phyloP scores from a whole-genome alignment of 106 monocot species.

The Alisma plantagoaquatica region DNA sequence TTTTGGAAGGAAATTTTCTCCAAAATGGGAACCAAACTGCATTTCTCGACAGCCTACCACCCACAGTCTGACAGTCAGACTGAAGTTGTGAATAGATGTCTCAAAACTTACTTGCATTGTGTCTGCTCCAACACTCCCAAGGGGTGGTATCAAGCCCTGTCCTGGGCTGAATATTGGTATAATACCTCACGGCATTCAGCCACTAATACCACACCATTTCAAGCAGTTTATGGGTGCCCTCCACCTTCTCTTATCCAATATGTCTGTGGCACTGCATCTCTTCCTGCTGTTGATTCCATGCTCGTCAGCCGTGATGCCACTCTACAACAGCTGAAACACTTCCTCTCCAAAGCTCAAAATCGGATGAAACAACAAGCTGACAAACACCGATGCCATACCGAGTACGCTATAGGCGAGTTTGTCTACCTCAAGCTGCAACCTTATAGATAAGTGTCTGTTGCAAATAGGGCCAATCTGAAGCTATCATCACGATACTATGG shows the following conservation, averaged over 20 bases:
- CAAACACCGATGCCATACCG: neutral
- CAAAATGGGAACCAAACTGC: neutral
- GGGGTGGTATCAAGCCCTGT: neutral
- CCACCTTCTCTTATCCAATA: neutral
- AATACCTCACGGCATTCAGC: constrained; percentile 9
- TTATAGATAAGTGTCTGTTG: neutral
- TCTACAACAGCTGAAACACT: neutral
- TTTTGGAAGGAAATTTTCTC: neutral
- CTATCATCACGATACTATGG: neutral
- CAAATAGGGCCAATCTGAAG: neutral
- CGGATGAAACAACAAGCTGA: neutral
- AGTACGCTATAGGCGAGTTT: neutral
- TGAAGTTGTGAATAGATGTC: neutral
- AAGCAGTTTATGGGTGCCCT: constrained; percentile 1
- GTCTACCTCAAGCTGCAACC: constrained; percentile 15
- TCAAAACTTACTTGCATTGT: neutral
- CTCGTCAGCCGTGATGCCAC: neutral
- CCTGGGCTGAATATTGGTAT: neutral
- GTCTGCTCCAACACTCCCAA: neutral
- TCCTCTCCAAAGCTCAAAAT: neutral
- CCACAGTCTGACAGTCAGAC: neutral
- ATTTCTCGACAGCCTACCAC: neutral
- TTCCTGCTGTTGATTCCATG: neutral
- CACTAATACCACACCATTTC: neutral
- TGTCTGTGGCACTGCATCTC: neutral